phyloP scores from a whole-genome alignment of 2,329 filamentous ascomycete genomes.

The Botrytis pseudocinerea region DNA sequence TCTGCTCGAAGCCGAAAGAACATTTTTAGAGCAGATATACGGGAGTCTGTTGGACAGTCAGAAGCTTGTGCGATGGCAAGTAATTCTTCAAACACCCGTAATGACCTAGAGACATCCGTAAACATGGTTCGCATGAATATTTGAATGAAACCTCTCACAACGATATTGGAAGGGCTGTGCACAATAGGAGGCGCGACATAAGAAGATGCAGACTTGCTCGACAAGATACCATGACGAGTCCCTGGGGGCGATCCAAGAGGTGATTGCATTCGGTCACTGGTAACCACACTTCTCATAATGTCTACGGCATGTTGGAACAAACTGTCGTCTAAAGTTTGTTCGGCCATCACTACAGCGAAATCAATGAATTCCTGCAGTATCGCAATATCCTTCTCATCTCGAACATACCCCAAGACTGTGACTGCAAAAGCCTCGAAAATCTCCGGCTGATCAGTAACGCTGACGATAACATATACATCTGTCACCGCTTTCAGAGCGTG shows the following conservation, averaged over 20 bases:
- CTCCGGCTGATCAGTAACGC: slow-evolving; percentile 55
- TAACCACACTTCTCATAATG: slow-evolving; percentile 53
- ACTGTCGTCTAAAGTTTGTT: slow-evolving; percentile 53
- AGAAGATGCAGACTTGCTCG: slow-evolving; percentile 28
- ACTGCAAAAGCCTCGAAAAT: slow-evolving; percentile 60
- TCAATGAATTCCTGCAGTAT: slow-evolving; percentile 66
- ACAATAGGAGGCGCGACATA: slow-evolving; percentile 23
- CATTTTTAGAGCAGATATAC: slow-evolving; percentile 73
- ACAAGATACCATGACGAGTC: slow-evolving; percentile 34
- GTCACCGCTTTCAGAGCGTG: slow-evolving; percentile 60
- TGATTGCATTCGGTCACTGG: slow-evolving; percentile 48
- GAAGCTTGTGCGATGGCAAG: slow-evolving; percentile 62
- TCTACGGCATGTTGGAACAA: slow-evolving; percentile 61
- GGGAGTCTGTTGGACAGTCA: slow-evolving; percentile 65
- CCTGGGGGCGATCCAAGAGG: slow-evolving; percentile 42
- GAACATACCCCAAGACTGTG: slow-evolving; percentile 60
- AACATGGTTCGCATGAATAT: slow-evolving; percentile 77
- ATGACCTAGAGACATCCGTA: slow-evolving; percentile 62
- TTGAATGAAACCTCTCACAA: slow-evolving; percentile 68
- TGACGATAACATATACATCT: slow-evolving; percentile 50
- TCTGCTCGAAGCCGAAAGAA: slow-evolving; percentile 83
- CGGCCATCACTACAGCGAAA: slow-evolving; percentile 64
- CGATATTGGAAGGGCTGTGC: slow-evolving; percentile 67
- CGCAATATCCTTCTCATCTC: slow-evolving; percentile 61
- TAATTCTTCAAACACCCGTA: slow-evolving; percentile 61